phyloP scores from a whole-genome alignment of 371 early-diverging fungal species.

The Thermomucor indicae-seudaticae region DNA sequence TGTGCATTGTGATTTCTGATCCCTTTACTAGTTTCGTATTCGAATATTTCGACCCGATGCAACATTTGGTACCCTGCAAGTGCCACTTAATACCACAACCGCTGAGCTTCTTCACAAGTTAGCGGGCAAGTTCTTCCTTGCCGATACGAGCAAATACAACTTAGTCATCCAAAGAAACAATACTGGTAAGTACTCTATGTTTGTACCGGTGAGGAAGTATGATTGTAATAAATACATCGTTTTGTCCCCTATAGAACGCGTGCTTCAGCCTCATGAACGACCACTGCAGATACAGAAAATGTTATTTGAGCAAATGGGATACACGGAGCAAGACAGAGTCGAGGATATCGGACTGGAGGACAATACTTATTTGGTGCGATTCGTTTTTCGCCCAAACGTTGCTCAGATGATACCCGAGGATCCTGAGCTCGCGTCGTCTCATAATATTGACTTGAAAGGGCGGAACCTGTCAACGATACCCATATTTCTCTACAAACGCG shows the following conservation, averaged over 20 bases:
- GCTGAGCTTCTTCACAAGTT: constrained; percentile 65
- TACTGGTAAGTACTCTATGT: constrained; percentile 49
- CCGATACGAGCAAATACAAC: constrained; percentile 67
- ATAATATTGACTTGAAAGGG: constrained; percentile 51
- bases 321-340: constrained; percentile 72
- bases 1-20: background rate
- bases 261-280: constrained; percentile 59
- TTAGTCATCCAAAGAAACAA: constrained; percentile 61
- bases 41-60: constrained; percentile 63
- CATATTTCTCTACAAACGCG: constrained; percentile 62
- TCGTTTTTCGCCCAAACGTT: constrained; percentile 66
- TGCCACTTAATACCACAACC: constrained; percentile 64
- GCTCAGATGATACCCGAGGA: constrained; percentile 41
- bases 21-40: constrained; percentile 40
- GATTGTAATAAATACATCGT: too few relatives aligned
- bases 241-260: constrained; percentile 45
- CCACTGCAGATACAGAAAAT: constrained; percentile 70
- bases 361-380: constrained; percentile 78
- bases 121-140: constrained; percentile 72
- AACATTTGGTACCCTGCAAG: constrained; percentile 74
- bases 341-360: constrained; percentile 80
- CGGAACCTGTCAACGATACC: constrained; percentile 71
- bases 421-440: background rate
- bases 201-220: too few relatives aligned
- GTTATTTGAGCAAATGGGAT: constrained; percentile 73